Evolutionary conservation across 768 basidiomycete species (phyloP).

Genomic region (Mycena metata): DNA sequence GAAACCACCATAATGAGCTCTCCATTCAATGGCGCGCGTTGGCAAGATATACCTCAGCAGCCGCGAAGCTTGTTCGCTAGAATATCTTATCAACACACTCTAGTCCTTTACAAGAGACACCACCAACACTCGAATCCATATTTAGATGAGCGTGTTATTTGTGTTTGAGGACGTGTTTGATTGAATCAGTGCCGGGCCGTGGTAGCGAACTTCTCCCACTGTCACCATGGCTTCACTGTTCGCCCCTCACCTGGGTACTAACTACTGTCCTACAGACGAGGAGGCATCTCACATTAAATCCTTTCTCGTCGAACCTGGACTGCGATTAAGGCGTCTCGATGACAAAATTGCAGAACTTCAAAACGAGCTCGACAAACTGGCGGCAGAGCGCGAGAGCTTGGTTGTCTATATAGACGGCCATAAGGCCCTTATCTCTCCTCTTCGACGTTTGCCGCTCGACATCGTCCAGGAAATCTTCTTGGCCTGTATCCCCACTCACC

Average conservation of each 20-base stretch:
- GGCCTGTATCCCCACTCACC: neutral
- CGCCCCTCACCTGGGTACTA: neutral
- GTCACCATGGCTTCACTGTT: too few species aligned
- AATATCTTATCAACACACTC: too few species aligned
- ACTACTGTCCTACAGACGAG: neutral
- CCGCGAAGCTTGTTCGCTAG: neutral
- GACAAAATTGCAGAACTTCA: neutral
- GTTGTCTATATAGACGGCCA: neutral
- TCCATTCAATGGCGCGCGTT: slow-evolving; percentile 10
- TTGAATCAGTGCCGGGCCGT: too few species aligned
- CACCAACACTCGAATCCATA: too few species aligned
- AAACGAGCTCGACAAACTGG: neutral
- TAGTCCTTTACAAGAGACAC: too few species aligned
- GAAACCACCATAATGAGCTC: neutral
- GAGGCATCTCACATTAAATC: too few species aligned
- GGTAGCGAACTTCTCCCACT: too few species aligned
- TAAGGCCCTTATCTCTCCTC: neutral
- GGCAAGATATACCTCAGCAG: neutral
- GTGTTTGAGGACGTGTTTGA: too few species aligned
- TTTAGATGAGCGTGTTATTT: too few species aligned
- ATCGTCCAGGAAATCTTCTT: neutral
- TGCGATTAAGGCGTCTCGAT: neutral
- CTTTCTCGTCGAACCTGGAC: neutral
- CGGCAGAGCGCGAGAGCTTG: neutral
- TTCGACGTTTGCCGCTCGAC: neutral